Base-by-base conservation (phyloP, 2,329 filamentous ascomycete species). In the Monilinia polystroma region DNA sequence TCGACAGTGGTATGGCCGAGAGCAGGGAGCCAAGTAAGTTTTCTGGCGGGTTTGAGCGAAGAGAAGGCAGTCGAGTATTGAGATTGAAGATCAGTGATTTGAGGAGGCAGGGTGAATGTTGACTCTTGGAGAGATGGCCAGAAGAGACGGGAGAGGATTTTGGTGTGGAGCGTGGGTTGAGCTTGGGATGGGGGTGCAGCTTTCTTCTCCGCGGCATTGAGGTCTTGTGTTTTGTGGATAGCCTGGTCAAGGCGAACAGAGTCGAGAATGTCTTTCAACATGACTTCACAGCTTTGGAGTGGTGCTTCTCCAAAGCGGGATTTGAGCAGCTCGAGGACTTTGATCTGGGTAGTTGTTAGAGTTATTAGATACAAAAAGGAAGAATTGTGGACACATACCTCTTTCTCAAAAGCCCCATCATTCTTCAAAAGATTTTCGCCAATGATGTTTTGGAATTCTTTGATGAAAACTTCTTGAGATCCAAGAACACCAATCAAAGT, bases 211-310 rank as follows among this genome's bases (percentile, higher is more conserved):
- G 66, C 66, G 66, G 72, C 68, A 70, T 77, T 74, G 35, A 82
- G 73, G 10, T 78, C 75, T 74, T 82, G 79, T 51, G 80, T 81
- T 66, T 82, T 83, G 53, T 87, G 82, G 57, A 97, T 87, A 16
- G 84, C 81, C 10, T 82, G 80, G 75, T 97, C 91, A 68, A 96
- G 86, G 53, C 86, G 84, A 68, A 84, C 84, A 1, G 93, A 96
- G 74, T 97, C 93, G 71, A 90, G 85, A 47, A 98, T 90, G 76
- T 99, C 95, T 70, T 90, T 91, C 67, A 99, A 85, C 95, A 99
- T 99, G 73, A 99, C 95, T 76, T 99, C 94, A 77, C 93, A 97
- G 59, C 91, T 91, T 76, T 98, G 95, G 56, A 99, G 81, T 20
- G 92, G 88, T 38, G 85, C 84, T 71, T 97, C 92, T 32, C 94